Base-by-base conservation (phyloP, 169 alveolate genomes). In the Miamiensis avidus region DNA sequence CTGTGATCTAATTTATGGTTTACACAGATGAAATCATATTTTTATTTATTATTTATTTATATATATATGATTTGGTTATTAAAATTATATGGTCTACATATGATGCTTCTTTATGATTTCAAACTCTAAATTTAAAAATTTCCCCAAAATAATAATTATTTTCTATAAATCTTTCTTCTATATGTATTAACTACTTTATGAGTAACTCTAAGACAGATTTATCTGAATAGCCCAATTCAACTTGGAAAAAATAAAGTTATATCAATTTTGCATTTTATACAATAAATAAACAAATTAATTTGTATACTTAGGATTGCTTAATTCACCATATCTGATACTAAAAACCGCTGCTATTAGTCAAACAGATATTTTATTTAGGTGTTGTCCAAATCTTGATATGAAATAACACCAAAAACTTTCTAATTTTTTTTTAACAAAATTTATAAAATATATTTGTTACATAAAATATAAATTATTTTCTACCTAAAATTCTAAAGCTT, bases 141-240 rank as follows among this genome's bases (percentile, higher is more conserved):
- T 77, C 72, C 26, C 82, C 82, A 33, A 77, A 33, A 26, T 33
- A 30, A n/a, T 30, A 31, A 33, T 77, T 77, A n/a, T 77, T 72
- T 31, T 77, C 34, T 77, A 28, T 77, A 69, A 77, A 77, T 33
- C 74, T 64, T 33, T 77, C 64, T 32, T 64, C 65, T 77, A 77
- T 77, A 1, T 25, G 74, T 69, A 33, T 33, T 11, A 77, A 69
- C 27, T 77, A 30, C 31, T 77, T 77, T 25, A 77, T 27, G 31
- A 77, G 16, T 31, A 77, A 69, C 64, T 77, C 82, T 77, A 77
- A 33, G 20, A 77, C 64, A 6, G 82, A 77, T 27, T 28, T 34
- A 31, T 77, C 82, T n/a, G 82, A 64, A 33, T 69, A 77, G 0
- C 82, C 82, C 34, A 77, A 31, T 0, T 33, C 25, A 26, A 28